Evolutionary conservation across 305 asterid genomes (phyloP).

Genomic region (Striga hermonthica): DNA sequence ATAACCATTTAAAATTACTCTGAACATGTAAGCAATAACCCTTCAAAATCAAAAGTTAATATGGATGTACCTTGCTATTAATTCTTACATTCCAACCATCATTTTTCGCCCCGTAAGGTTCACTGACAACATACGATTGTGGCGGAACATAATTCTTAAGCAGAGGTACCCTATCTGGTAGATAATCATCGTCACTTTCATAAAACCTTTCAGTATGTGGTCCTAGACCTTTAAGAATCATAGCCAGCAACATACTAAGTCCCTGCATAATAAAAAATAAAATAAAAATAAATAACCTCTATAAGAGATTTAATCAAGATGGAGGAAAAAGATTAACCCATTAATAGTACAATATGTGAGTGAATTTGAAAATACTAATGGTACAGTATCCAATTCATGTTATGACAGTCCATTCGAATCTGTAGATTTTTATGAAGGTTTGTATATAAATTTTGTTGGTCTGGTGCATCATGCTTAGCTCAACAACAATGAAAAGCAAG

Average conservation of each 20-base stretch:
- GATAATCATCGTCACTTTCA: constrained; percentile 88
- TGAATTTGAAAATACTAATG: not conserved
- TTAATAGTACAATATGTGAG: not conserved
- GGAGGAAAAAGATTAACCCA: constrained; percentile 7
- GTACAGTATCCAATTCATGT: constrained; percentile 12
- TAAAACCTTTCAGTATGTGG: constrained; percentile 71
- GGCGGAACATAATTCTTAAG: constrained; percentile 74
- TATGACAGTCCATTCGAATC: constrained; percentile 2
- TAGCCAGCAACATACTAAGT: constrained; percentile 61
- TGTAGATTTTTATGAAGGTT: not conserved
- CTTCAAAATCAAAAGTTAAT: constrained; percentile 18
- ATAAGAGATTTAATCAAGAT: constrained; percentile 25
- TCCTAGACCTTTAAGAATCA: constrained; percentile 86
- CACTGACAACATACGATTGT: constrained; percentile 53
- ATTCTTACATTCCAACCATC: constrained; percentile 65
- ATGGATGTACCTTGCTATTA: constrained; percentile 63
- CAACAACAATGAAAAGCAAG: not conserved
- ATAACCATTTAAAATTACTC: not conserved
- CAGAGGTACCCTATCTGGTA: constrained; percentile 78
- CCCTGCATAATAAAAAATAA: constrained; percentile 56
- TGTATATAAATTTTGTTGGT: not conserved
- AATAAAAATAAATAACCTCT: not conserved
- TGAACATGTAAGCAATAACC: constrained; percentile 4
- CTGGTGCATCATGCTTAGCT: not conserved
- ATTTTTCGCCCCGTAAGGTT: constrained; percentile 50